Evolutionary conservation across 768 basidiomycete species (phyloP), one percentile per base, ranked within the genome.

Genomic region (Albatrellus ellisii): DNA sequence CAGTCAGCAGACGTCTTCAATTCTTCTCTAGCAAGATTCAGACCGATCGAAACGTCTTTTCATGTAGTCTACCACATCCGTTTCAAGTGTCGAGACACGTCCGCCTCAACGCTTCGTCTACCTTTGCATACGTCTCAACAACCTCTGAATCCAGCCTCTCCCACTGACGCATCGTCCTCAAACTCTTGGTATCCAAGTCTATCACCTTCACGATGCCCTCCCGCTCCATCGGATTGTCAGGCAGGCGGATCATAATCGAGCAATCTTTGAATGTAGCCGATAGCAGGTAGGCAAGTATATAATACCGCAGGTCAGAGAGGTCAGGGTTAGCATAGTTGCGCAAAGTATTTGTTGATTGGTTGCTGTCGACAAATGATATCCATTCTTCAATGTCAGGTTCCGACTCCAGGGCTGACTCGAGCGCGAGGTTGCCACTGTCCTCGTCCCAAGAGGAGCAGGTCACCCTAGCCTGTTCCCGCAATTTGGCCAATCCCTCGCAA

Each of bases 221-320:
- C 21, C 49, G 48, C 8, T 47, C 46, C 7, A 41, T 31, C 63
- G 45, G 46, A 71, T 59, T 36, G 64, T 53, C 18, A 14, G 8
- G 40, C 21, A 64, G 46, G 17, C 66, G 62, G 27, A 79, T 46
- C 41, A 83, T 73, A 41, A 83, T 44, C 0, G 92, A 95, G 62
- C 94, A 99, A 59, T 99, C 94, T 58, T 99, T 99, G 70, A 99
- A 90, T 5, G 86, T 85, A 20, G 88, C 88, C 4, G 89, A 89
- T 39, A 97, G 77, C 17, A 90, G 63, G 58, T 87, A 87, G 6
- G 85, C 79, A 36, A 85, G 61, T 31, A 78, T 55, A 49, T 81
- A 73, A 50, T 82, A 72, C 29, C 73, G 70, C 37, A 85, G 59
- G 45, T 75, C 56, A 18, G 62, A 56, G 18, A 64, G 57, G 27